Evolutionary conservation across 768 basidiomycete species (phyloP).

Genomic region (Boletus bicolor): DNA sequence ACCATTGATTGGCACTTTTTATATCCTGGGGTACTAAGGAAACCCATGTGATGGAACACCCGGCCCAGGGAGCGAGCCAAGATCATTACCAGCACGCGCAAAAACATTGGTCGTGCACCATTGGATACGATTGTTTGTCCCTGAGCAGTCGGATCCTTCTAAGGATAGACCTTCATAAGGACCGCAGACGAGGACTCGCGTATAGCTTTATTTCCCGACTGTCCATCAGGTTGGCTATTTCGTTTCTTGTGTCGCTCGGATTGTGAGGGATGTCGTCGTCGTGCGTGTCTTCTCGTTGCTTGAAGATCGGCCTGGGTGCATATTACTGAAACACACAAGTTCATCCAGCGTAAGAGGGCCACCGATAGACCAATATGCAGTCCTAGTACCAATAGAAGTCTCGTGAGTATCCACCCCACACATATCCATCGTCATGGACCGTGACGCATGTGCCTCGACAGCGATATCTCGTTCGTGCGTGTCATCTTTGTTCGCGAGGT

Average conservation of each 20-base stretch:
- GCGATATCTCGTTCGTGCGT: conserved; percentile 7
- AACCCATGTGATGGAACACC: neutral
- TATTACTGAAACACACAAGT: neutral
- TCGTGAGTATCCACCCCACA: conserved; percentile 3
- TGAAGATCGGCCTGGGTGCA: neutral
- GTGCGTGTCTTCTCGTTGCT: neutral
- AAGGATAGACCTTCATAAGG: neutral
- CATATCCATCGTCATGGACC: no score
- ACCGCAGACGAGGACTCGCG: neutral
- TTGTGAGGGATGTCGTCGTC: neutral
- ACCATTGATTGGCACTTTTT: neutral
- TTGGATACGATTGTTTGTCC: neutral
- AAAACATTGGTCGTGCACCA: neutral
- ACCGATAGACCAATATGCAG: neutral
- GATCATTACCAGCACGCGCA: neutral
- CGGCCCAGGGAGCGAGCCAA: neutral
- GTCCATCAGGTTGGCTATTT: neutral
- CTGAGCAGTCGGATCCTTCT: neutral
- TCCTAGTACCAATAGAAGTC: conserved; percentile 4
- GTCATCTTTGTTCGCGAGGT: neutral
- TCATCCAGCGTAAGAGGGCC: neutral
- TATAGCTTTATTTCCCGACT: neutral
- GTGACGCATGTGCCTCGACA: neutral
- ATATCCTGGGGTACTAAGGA: neutral
- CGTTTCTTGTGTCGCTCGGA: neutral